Base-by-base conservation (phyloP, 2,329 filamentous ascomycete genomes). In the Pestalotiopsis sp. region DNA sequence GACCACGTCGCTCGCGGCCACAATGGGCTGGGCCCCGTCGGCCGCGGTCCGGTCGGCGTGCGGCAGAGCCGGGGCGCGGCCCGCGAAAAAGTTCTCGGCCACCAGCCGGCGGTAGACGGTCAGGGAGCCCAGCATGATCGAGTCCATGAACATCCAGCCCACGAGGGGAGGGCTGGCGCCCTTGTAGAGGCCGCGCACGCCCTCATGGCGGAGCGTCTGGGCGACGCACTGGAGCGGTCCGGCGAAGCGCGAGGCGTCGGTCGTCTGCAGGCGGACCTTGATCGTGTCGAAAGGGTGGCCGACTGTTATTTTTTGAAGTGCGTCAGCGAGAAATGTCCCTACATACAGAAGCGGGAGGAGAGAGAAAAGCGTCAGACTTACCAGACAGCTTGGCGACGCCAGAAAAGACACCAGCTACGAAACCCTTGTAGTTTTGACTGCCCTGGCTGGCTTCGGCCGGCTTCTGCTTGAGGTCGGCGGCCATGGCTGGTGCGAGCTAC, bases 61-160 rank as follows among this genome's bases (percentile, higher is more conserved):
- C 74, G 74, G 72, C 60, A 72, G 72, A 68, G 70, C 73, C 67
- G 79, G 81, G 66, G 82, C 75, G 36, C 79, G 77, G 1, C 83
- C 89, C 73, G 86, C 87, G 82, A 96, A 98, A 75, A 98, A 82
- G 74, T 94, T 88, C 76, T 96, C 91, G 72, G 92, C 91, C 17
- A 98, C 84, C 60, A 98, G 80, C 62, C 93, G 91, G 49, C 95
- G 92, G 83, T 98, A 98, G 64, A 97, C 88, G 27, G 93, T 97
- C 73, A 99, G 85, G 20, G 93, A 97, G 57, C 96, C 96, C 41
- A 98, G 88, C 95, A 98, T 97, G 69, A 91, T 79, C 57, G 84
- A 87, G 83, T 99, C 96, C 95, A 98, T 98, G 77, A 97, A 93
- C 92, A 98, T 97, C 96, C 96, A 98, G 75, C 96, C 96, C 65